Evolutionary conservation across 2,329 filamentous ascomycete genomes (phyloP).

Genomic region (Hypocreales sp.): DNA sequence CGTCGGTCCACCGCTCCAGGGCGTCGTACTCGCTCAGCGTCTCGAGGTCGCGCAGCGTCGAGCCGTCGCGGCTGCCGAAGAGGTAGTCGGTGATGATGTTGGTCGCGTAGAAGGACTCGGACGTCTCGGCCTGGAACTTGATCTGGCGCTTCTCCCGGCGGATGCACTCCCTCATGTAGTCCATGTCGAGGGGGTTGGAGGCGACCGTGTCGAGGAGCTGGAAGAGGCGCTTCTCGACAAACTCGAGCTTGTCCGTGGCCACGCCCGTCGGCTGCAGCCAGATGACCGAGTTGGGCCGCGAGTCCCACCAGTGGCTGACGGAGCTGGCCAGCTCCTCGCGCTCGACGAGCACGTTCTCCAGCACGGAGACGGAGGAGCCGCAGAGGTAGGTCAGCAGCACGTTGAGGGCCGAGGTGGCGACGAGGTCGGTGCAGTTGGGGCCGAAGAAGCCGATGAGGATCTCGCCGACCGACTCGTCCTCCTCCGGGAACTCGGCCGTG

Average conservation of each 20-base stretch:
- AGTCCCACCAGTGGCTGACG: slow-evolving; percentile 65
- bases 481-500: slow-evolving; percentile 83
- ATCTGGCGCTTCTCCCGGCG: slow-evolving; percentile 65
- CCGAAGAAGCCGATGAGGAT: slow-evolving; percentile 78
- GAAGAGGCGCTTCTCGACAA: slow-evolving; percentile 75
- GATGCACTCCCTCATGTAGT: slow-evolving; percentile 79
- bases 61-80: slow-evolving; percentile 75
- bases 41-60: slow-evolving; percentile 48
- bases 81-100: slow-evolving; percentile 86
- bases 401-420: slow-evolving; percentile 57
- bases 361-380: slow-evolving; percentile 79
- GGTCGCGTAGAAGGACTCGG: slow-evolving; percentile 65
- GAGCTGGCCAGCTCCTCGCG: slow-evolving; percentile 83
- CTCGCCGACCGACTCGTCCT: slow-evolving; percentile 87
- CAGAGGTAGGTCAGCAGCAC: slow-evolving; percentile 76
- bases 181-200: slow-evolving; percentile 70
- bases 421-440: slow-evolving; percentile 58
- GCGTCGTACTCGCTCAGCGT: slow-evolving; percentile 45
- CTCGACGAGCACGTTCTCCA: slow-evolving; percentile 88
- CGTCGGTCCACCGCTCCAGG: slow-evolving; percentile 66
- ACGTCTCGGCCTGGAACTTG: slow-evolving; percentile 71
- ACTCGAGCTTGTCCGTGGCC: slow-evolving; percentile 66
- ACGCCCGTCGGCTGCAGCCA: slow-evolving; percentile 79
- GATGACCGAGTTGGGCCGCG: slow-evolving; percentile 67
- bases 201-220: slow-evolving; percentile 71